Evolutionary conservation across 1,284 basidiomycete genomes (phyloP), one percentile per base, ranked within the genome.

Genomic region (Ceratobasidium sp.): DNA sequence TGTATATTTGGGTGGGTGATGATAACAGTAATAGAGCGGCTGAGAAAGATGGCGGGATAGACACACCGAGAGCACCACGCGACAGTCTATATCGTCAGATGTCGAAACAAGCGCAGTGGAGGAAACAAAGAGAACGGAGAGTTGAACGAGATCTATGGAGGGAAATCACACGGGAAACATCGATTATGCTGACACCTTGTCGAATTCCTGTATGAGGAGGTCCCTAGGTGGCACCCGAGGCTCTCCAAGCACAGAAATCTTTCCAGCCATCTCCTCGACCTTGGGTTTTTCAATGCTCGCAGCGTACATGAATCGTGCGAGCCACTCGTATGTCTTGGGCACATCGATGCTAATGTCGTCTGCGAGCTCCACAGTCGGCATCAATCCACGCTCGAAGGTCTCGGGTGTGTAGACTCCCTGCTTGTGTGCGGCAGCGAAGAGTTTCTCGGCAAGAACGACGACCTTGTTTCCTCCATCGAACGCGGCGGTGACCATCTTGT

Each of bases 341-440:
- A 93, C 93, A 82, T 98, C 96, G 79, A 96, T 92, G 22, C 90
- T 89, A 73, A 95, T 89, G 81, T 98, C 96, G 80, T 96, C 94
- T 78, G 98, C 86, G 76, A 91, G 84, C 81, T 93, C 91, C 73
- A 92, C 89, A 71, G 90, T 87, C 1, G 87, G 82, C 96, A 88
- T 19, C 93, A 92, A 75, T 88, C 81, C 81, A 53, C 79, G 85
- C 81, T 91, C 91, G 79, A 95, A 89, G 7, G 87, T 83, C 15
- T 87, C 87, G 0, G 84, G 66, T 0, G 88, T 86, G 81, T 85
- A 89, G 88, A 83, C 76, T 84, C 86, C 84, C 88, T 91, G 78
- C 83, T 86, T 69, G 44, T 85, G 84, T 6, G 86, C 88, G 54
- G 86, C 87, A 27, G 83, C 83, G 80, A 95, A 91, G 80, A 93